These are phyloP conservation scores for Pleochaeta shiraiana DNA, from an alignment of 2,329 filamentous ascomycete genomes.

Conservation along the genomic window DNA sequence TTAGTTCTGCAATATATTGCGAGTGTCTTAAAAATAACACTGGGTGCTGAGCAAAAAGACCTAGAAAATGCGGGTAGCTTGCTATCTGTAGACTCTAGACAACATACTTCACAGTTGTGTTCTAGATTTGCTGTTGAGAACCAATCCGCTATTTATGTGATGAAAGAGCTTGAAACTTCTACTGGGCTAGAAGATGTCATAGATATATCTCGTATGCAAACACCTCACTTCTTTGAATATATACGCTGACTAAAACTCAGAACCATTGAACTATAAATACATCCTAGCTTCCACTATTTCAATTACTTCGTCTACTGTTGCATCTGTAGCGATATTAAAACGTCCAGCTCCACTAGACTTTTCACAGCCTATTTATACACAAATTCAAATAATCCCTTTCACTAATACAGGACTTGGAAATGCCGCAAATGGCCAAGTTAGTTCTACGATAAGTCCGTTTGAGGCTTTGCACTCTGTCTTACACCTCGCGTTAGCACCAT, in stretches of 20 bases:
- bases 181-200: constrained; percentile 13
- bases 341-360: constrained; percentile 73
- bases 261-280: constrained; percentile 43
- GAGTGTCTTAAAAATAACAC: constrained; percentile 46
- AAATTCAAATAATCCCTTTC: constrained; percentile 84
- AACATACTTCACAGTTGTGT: constrained; percentile 70
- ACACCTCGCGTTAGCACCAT: constrained; percentile 77
- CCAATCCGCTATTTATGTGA: constrained; percentile 74
- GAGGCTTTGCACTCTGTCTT: constrained; percentile 84
- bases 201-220: constrained; percentile 20
- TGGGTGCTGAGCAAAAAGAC: constrained; percentile 56
- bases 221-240: not conserved
- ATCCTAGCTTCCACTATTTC: constrained; percentile 64
- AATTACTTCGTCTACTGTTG: constrained; percentile 55
- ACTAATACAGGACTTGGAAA: constrained; percentile 51
- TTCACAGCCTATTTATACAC: constrained; percentile 56
- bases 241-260: constrained; percentile 20
- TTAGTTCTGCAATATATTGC: constrained; percentile 50
- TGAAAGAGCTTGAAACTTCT: constrained; percentile 46
- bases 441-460: constrained; percentile 58
- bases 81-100: constrained; percentile 36
- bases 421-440: constrained; percentile 45
- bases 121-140: constrained; percentile 74
- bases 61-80: constrained; percentile 65
- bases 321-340: constrained; percentile 79